Conservation (phyloP, 768 basidiomycete genomes). For the Mycena latifolia region DNA sequence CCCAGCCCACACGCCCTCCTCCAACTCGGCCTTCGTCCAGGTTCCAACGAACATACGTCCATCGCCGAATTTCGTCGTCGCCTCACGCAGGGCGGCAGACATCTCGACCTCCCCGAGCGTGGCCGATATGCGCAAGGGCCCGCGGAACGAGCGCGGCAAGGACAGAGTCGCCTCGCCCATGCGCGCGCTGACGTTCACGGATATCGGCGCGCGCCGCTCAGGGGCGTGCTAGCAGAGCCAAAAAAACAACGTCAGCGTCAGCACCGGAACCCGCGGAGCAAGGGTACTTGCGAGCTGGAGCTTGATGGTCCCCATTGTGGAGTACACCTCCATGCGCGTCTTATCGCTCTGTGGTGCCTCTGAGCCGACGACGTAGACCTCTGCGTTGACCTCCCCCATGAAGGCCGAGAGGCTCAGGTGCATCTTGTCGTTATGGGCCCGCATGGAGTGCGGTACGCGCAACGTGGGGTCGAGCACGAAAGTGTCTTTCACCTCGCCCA, state of each 20-base stretch:
- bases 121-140: slow-evolving; percentile 17
- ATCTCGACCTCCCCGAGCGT: slow-evolving; percentile 25
- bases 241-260: neutral
- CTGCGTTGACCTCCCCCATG: slow-evolving; percentile 23
- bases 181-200: slow-evolving; percentile 13
- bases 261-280: neutral
- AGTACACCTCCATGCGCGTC: slow-evolving; percentile 24
- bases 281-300: slow-evolving; percentile 17
- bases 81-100: slow-evolving; percentile 16
- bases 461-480: slow-evolving; percentile 31
- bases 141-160: slow-evolving; percentile 35
- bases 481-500: slow-evolving; percentile 27
- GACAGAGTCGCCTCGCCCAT: slow-evolving; percentile 24
- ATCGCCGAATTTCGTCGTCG: slow-evolving; percentile 15
- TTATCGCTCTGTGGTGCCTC: slow-evolving; percentile 2
- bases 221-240: slow-evolving; percentile 23
- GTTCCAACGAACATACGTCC: slow-evolving; percentile 19
- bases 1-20: slow-evolving; percentile 6
- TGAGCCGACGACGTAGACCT: slow-evolving; percentile 20
- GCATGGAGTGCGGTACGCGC: slow-evolving; percentile 22
- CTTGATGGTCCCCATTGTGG: slow-evolving; percentile 12
- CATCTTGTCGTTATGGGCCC: neutral
- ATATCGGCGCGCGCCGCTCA: slow-evolving; percentile 22
- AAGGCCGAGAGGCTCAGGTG: slow-evolving; percentile 27
- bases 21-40: slow-evolving; percentile 24